Conservation (phyloP, 345 rosid species). For the Erodium maritimum region DNA sequence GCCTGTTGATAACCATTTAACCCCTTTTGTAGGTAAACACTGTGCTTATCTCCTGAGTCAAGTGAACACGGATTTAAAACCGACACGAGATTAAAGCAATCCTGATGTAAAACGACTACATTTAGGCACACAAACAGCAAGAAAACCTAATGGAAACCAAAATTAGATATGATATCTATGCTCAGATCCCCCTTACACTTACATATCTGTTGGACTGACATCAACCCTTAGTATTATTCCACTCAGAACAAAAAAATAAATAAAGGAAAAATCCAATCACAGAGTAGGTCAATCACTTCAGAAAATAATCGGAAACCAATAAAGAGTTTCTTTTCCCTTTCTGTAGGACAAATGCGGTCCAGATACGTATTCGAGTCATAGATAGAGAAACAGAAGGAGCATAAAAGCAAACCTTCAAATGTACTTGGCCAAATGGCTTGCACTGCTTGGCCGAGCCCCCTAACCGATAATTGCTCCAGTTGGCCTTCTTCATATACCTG, state of each 20-base stretch:
- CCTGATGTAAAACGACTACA: background rate
- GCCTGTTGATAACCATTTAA: too few species aligned
- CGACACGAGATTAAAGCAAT: background rate
- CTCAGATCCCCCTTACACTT: too few species aligned
- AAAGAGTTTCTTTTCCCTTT: background rate
- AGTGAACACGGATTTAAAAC: background rate
- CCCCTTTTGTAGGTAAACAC: background rate
- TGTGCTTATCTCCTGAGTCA: background rate
- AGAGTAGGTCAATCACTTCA: too few species aligned
- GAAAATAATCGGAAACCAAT: too few species aligned
- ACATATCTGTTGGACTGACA: too few species aligned
- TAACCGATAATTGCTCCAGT: constrained; percentile 32
- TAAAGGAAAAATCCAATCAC: too few species aligned
- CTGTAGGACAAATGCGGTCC: too few species aligned
- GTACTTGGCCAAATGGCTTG: constrained; percentile 88
- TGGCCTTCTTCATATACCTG: constrained; percentile 64
- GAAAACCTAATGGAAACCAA: background rate
- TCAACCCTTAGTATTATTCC: too few species aligned
- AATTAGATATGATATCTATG: too few species aligned
- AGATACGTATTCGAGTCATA: background rate
- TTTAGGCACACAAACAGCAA: background rate
- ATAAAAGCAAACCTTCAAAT: constrained; percentile 56
- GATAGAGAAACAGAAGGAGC: background rate
- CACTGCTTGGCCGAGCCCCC: constrained; percentile 34
- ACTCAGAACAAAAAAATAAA: too few species aligned